phyloP scores from a whole-genome alignment of 192 early-diverging fungal genomes.

The Diversispora eburnea region DNA sequence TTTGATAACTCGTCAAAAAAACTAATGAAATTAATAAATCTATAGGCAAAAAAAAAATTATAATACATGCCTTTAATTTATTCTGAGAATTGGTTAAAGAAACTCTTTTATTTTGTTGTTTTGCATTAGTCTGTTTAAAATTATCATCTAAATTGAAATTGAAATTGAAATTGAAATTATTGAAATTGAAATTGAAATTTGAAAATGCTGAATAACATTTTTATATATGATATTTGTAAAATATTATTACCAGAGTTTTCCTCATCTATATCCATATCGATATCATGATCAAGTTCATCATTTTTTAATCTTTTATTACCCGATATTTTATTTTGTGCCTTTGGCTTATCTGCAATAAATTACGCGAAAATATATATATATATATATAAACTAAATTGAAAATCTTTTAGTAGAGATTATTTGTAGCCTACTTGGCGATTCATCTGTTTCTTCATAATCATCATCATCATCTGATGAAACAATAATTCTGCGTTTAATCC shows the following conservation, averaged over 20 bases:
- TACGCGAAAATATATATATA: too few relatives aligned
- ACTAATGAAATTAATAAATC: background rate
- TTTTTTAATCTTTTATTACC: too few relatives aligned
- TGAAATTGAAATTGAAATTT: too few relatives aligned
- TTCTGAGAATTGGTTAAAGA: background rate
- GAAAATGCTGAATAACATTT: background rate
- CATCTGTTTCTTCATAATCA: background rate
- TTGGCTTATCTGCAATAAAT: too few relatives aligned
- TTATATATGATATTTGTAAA: background rate
- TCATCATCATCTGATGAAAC: conserved; percentile 16
- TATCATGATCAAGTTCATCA: background rate
- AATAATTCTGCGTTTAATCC: conserved; percentile 21
- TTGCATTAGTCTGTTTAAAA: too few relatives aligned
- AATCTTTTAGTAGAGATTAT: too few relatives aligned
- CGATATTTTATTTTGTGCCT: too few relatives aligned
- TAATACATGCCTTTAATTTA: conserved; percentile 3
- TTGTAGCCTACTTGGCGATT: conserved; percentile 9
- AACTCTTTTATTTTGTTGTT: too few relatives aligned
- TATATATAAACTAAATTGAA: too few relatives aligned
- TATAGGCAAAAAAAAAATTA: background rate
- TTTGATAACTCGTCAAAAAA: background rate
- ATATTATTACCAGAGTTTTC: background rate
- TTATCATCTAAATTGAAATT: too few relatives aligned
- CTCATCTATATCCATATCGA: background rate
- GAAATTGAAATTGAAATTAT: too few relatives aligned